phyloP scores from a whole-genome alignment of 140 eudicot genomes.

The Senecio squalidus region DNA sequence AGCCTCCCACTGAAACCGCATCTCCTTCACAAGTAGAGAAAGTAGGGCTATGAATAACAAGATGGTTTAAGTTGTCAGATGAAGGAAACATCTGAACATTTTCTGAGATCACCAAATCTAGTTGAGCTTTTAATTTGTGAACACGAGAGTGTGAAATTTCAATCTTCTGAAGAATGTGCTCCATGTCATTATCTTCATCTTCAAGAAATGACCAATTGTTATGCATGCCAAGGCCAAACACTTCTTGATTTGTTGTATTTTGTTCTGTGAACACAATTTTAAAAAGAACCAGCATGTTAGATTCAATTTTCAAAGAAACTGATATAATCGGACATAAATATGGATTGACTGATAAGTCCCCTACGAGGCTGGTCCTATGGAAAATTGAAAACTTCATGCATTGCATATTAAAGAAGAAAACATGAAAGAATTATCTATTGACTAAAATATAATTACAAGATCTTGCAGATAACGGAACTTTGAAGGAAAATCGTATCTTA shows the following conservation, averaged over 20 bases:
- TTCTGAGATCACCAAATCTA: constrained; percentile 48
- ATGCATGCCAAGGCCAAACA: constrained; percentile 33
- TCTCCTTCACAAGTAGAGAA: not conserved
- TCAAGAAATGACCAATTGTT: constrained; percentile 40
- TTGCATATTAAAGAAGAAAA: not conserved
- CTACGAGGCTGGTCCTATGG: constrained; percentile 3
- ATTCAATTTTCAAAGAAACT: not conserved
- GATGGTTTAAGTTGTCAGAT: constrained; percentile 62
- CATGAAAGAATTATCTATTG: not conserved
- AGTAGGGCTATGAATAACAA: constrained; percentile 59
- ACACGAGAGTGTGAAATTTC: constrained; percentile 68
- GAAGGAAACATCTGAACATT: constrained; percentile 55
- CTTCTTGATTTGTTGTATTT: constrained; percentile 27
- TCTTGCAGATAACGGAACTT: not conserved
- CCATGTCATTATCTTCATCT: constrained; percentile 46
- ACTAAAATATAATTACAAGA: not conserved
- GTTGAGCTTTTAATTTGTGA: constrained; percentile 56
- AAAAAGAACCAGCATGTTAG: not conserved
- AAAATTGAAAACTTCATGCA: not conserved
- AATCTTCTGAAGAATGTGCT: constrained; percentile 58
- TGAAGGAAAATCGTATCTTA: not conserved
- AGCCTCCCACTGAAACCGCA: not conserved
- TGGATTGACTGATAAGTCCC: not conserved
- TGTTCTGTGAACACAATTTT: constrained; percentile 2
- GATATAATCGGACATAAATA: not conserved